These are phyloP conservation scores for Coprinopsis sp. DNA, from an alignment of 768 basidiomycete genomes.

Conservation along the genomic window DNA sequence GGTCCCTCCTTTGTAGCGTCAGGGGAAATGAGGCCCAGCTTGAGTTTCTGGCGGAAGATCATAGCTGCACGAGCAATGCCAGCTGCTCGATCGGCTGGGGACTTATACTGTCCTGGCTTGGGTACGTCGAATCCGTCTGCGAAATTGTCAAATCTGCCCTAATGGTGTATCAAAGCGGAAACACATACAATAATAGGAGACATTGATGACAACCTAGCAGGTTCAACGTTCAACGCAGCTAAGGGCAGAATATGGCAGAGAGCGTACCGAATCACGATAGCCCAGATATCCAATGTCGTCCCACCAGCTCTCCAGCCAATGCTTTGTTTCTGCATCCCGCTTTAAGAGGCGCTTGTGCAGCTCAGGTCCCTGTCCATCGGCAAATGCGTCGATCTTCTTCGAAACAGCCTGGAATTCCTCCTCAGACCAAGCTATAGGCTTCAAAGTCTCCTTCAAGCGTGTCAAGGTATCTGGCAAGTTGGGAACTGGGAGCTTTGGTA, in stretches of 20 bases:
- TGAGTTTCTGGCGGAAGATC: constrained; percentile 67
- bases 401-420: constrained; percentile 52
- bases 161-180: not conserved
- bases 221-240: not conserved
- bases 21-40: constrained; percentile 58
- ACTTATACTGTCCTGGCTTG: constrained; percentile 52
- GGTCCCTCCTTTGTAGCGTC: constrained; percentile 66
- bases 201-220: constrained; percentile 72
- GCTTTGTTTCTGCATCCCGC: constrained; percentile 49
- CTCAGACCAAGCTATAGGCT: constrained; percentile 65
- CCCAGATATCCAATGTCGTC: constrained; percentile 78
- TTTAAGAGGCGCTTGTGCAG: constrained; percentile 64
- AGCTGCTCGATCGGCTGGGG: constrained; percentile 64
- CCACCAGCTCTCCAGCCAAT: constrained; percentile 97
- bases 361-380: constrained; percentile 37
- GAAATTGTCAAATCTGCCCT: constrained; percentile 9
- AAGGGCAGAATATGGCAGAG: not conserved
- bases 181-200: constrained; percentile 85
- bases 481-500: constrained; percentile 77
- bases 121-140: constrained; percentile 74
- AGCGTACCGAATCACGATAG: constrained; percentile 77
- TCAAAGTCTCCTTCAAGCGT: constrained; percentile 64
- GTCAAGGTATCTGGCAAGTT: constrained; percentile 59
- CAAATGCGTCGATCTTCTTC: constrained; percentile 68
- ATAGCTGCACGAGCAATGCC: constrained; percentile 64